Percentiles rank a stretch among this genome's conserved stretches.
Conservation (phyloP, 1,284 basidiomycete species). For the Ganoderma meredithae region DNA sequence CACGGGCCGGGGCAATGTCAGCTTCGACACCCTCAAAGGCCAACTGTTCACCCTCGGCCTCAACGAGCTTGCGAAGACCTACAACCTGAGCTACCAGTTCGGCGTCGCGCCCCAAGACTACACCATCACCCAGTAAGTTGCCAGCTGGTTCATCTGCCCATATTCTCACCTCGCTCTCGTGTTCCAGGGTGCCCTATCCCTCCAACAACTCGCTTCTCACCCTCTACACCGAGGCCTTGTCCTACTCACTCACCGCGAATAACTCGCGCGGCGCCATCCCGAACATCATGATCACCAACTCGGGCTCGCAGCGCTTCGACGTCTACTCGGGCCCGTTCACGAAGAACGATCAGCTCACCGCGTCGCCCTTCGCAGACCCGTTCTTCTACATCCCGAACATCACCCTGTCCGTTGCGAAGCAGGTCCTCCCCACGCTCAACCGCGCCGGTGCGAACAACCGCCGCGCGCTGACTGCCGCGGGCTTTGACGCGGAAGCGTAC, state of each 20-base stretch:
- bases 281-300: conserved; percentile 77
- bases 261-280: conserved; percentile 65
- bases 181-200: conserved; percentile 65
- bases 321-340: conserved; percentile 75
- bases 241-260: conserved; percentile 62
- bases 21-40: conserved; percentile 67
- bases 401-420: conserved; percentile 53
- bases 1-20: conserved; percentile 48
- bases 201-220: conserved; percentile 70
- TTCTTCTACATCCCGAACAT: conserved; percentile 69
- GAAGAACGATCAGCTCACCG: conserved; percentile 81
- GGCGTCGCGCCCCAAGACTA: conserved; percentile 81
- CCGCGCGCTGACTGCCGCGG: conserved; percentile 16
- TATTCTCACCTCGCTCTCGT: no score
- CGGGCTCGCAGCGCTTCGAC: conserved; percentile 81
- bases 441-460: conserved; percentile 26
- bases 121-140: conserved; percentile 55
- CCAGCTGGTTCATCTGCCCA: no score
- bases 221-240: conserved; percentile 65
- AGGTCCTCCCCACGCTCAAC: conserved; percentile 64
- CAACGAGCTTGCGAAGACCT: conserved; percentile 56
- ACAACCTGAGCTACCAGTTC: conserved; percentile 61
- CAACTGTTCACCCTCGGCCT: conserved; percentile 62
- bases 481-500: conserved; percentile 48
- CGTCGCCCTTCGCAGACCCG: conserved; percentile 67